Conservation (phyloP, 2,329 filamentous ascomycete species). For the Colletotrichum shisoi region DNA sequence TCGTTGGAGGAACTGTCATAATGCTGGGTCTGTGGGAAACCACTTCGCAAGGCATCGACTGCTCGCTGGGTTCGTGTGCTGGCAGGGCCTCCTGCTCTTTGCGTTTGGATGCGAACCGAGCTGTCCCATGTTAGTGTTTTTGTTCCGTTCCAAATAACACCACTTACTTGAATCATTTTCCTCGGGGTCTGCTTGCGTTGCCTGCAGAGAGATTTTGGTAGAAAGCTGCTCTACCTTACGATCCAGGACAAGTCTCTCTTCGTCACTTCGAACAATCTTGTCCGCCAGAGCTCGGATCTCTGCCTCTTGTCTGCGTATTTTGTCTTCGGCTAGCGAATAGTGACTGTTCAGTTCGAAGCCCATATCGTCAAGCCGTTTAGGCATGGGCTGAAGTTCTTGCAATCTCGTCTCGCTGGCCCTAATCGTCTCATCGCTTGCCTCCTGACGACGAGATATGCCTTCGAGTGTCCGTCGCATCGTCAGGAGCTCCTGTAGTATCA, state of each 20-base stretch:
- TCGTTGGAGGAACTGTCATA: not conserved
- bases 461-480: constrained; percentile 11
- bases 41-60: not conserved
- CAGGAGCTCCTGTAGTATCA: constrained; percentile 11
- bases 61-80: not conserved
- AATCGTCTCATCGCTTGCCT: constrained; percentile 4
- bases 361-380: constrained; percentile 16
- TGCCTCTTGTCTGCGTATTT: constrained; percentile 8
- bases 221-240: constrained; percentile 12
- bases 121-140: not conserved
- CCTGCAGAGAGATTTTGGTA: constrained; percentile 1
- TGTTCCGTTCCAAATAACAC: not conserved
- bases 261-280: constrained; percentile 6
- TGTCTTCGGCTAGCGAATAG: constrained; percentile 8
- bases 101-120: not conserved
- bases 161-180: not conserved
- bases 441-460: constrained; percentile 7
- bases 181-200: not conserved
- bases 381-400: constrained; percentile 13
- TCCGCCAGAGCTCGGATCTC: constrained; percentile 5
- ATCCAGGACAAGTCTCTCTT: not conserved
- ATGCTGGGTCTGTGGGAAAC: not conserved
- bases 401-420: constrained; percentile 5
- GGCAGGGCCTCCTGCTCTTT: not conserved
- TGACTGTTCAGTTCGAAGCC: constrained; percentile 12